Evolutionary conservation across 768 basidiomycete species (phyloP).

Genomic region (Pleurotus cornucopiae): DNA sequence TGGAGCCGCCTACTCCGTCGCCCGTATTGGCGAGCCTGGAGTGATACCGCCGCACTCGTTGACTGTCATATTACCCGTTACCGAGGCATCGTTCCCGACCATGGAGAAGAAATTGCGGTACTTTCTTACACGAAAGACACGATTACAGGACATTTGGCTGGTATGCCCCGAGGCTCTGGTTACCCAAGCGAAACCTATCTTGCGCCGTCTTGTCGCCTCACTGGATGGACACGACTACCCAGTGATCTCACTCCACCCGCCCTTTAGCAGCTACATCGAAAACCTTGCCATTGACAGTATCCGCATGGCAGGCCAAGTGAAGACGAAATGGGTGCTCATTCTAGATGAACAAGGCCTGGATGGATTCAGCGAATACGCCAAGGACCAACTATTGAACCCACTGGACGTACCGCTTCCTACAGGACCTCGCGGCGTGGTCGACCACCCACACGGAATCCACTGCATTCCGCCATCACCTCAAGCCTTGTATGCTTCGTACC

Average conservation of each 20-base stretch:
- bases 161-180: conserved; percentile 36
- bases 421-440: conserved; percentile 33
- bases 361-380: conserved; percentile 25
- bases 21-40: not conserved
- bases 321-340: conserved; percentile 49
- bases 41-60: conserved; percentile 25
- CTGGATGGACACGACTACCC: conserved; percentile 26
- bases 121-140: conserved; percentile 29
- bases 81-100: conserved; percentile 24
- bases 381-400: conserved; percentile 38
- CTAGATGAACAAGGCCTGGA: conserved; percentile 43
- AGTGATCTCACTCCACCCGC: conserved; percentile 40
- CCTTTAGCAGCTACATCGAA: conserved; percentile 36
- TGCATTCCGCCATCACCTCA: conserved; percentile 25
- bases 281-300: conserved; percentile 23
- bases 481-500: conserved; percentile 39
- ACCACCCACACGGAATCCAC: conserved; percentile 19
- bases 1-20: not conserved
- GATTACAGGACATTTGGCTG: conserved; percentile 43
- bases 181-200: conserved; percentile 25
- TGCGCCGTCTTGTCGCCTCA: conserved; percentile 29
- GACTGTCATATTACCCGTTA: conserved; percentile 47
- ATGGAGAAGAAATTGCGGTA: conserved; percentile 32
- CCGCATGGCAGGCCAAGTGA: conserved; percentile 30
- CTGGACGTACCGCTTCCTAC: conserved; percentile 29